Base-by-base conservation (phyloP, 2,329 filamentous ascomycete species). In the Penicillium polonicum region DNA sequence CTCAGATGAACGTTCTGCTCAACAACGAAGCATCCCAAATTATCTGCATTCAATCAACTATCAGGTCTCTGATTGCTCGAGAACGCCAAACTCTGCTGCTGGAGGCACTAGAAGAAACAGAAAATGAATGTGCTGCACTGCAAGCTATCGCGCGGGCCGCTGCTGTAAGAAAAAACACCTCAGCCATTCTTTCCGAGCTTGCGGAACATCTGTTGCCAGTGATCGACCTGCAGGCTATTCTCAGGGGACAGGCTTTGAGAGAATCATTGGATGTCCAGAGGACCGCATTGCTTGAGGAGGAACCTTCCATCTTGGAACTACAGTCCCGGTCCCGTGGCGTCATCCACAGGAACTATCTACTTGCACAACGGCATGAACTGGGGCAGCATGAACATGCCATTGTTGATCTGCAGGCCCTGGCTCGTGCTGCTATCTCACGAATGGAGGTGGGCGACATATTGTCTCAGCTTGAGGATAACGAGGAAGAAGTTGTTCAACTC, bases 401-500 rank as follows among this genome's bases (percentile, higher is more conserved):
- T 25, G 65, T 65, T 7, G 66, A 74, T 5, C 64, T 79, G 10
- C 78, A 80, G 59, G 69, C 75, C 10, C 68, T 78, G 49, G 60
- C 70, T 42, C 69, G 78, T 46, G 78, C 75, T n/a, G 74, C 76
- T 35, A 60, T 78, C 23, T 63, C 73, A 2, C 72, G 78, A 36
- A 74, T 75, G 17, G 63, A 75, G 23, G 70, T 78, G 53, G 76
- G 74, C 21, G 67, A 68, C 2, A 80, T 93, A 44, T 81, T 96
- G 15, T 84, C 87, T 17, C 83, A 89, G 42, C 83, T 97, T 27
- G 79, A 86, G 51, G 85, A 86, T 2, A 85, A 90, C 65, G 85
- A 88, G 38, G 79, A 85, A 0, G 83, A 87, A 60, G 84, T 92
- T 39, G 77, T 85, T 25, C 78, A 86, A 33, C 80, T 97, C 2